Evolutionary conservation across 192 early-diverging fungal genomes (phyloP).

Genomic region (Coemansia sp.): DNA sequence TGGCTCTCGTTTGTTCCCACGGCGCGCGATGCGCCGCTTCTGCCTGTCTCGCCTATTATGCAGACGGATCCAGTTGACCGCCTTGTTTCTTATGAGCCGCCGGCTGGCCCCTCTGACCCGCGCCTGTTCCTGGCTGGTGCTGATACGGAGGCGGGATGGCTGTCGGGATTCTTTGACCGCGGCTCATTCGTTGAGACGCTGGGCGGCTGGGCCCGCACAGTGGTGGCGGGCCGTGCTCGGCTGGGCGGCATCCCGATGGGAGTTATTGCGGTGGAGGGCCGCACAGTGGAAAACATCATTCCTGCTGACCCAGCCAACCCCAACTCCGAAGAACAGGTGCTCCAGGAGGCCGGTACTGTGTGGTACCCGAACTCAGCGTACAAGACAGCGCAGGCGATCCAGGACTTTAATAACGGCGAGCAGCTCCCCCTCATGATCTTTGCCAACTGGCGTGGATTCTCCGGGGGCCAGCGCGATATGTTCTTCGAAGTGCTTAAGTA

Average conservation of each 20-base stretch:
- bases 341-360: constrained; percentile 91
- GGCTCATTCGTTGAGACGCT: constrained; percentile 96
- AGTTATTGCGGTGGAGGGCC: constrained; percentile 94
- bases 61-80: constrained; percentile 76
- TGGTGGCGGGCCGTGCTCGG: constrained; percentile 91
- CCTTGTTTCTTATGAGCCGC: constrained; percentile 77
- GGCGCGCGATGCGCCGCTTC: constrained; percentile 60
- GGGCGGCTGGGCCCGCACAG: constrained; percentile 94
- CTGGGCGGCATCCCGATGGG: constrained; percentile 97
- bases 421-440: constrained; percentile 97
- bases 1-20: constrained; percentile 94
- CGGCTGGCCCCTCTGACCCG: constrained; percentile 87
- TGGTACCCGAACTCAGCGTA: constrained; percentile 99
- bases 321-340: constrained; percentile 82
- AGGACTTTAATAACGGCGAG: constrained; percentile 98
- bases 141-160: constrained; percentile 62
- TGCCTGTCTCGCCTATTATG: constrained; percentile 59
- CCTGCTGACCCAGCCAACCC: constrained; percentile 94
- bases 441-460: constrained; percentile 99
- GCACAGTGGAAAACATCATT: constrained; percentile 86
- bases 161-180: constrained; percentile 94
- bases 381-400: constrained; percentile 99
- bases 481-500: constrained; percentile 98
- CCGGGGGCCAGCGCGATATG: constrained; percentile 98
- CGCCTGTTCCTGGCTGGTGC: constrained; percentile 85